Evolutionary conservation across 2,329 filamentous ascomycete genomes (phyloP).

Genomic region (Colletotrichum sp.): DNA sequence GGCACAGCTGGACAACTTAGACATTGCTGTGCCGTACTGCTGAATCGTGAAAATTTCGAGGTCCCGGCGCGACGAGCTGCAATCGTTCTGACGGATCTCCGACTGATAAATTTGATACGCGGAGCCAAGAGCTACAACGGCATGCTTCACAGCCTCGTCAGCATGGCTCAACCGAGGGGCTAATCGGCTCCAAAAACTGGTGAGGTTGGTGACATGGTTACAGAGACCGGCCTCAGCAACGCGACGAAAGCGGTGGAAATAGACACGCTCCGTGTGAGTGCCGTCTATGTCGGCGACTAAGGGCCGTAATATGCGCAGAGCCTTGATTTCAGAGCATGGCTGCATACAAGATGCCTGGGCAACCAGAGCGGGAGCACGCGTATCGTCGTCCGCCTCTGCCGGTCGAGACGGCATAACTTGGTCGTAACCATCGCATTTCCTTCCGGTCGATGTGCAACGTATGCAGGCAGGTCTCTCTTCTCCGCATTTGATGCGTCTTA

Average conservation of each 20-base stretch:
- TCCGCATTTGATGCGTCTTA: slow-evolving; percentile 40
- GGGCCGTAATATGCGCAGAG: slow-evolving; percentile 28
- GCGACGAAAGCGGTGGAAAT: slow-evolving; percentile 39
- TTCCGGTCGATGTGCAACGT: slow-evolving; percentile 37
- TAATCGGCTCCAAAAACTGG: slow-evolving; percentile 33
- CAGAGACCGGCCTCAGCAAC: slow-evolving; percentile 32
- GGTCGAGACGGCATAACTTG: background rate
- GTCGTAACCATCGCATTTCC: slow-evolving; percentile 41
- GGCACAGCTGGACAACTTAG: slow-evolving; percentile 22
- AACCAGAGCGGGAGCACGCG: background rate
- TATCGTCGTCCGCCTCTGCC: background rate
- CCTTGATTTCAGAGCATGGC: background rate
- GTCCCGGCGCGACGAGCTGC: slow-evolving; percentile 25
- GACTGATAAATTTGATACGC: slow-evolving; percentile 31
- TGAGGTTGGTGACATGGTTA: slow-evolving; percentile 31
- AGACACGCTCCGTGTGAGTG: slow-evolving; percentile 35
- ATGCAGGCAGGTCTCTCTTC: slow-evolving; percentile 38
- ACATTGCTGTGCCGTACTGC: slow-evolving; percentile 43
- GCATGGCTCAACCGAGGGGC: slow-evolving; percentile 33
- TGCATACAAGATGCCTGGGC: background rate
- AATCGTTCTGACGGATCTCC: slow-evolving; percentile 1
- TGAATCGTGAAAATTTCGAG: slow-evolving; percentile 41
- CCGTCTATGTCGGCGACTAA: slow-evolving; percentile 40
- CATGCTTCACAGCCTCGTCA: slow-evolving; percentile 35
- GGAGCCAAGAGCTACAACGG: slow-evolving; percentile 37